phyloP scores from a whole-genome alignment of 257 asterid genomes.

The Primulina eburnea region DNA sequence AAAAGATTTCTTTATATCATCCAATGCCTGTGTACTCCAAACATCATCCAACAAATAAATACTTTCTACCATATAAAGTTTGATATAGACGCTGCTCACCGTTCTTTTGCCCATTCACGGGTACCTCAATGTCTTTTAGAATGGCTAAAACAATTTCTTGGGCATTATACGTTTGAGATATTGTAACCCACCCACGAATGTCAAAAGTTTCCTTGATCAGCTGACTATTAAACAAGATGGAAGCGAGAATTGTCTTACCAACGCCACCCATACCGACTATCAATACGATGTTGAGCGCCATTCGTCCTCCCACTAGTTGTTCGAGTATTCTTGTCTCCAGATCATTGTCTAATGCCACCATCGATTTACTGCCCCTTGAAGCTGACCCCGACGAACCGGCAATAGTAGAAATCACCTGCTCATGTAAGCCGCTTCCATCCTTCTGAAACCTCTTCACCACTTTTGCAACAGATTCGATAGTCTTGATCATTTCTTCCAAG shows the following conservation, averaged over 20 bases:
- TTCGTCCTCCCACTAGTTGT: no score
- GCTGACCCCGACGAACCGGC: neutral
- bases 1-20: neutral
- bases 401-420: neutral
- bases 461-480: neutral
- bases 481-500: no score
- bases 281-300: no score
- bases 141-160: neutral
- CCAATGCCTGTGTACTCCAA: neutral
- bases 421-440: neutral
- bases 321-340: neutral
- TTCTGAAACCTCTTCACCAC: neutral
- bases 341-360: neutral
- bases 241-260: slow-evolving; percentile 2
- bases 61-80: neutral
- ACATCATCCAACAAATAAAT: slow-evolving; percentile 2
- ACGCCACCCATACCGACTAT: neutral
- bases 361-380: neutral
- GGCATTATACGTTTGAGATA: neutral
- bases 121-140: neutral
- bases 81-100: neutral
- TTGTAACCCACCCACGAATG: neutral
- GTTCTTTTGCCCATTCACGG: neutral
- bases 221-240: neutral
- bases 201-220: neutral